Evolutionary conservation across 208 protist genomes (phyloP).

Genomic region (Balamuthia mandrillaris): DNA sequence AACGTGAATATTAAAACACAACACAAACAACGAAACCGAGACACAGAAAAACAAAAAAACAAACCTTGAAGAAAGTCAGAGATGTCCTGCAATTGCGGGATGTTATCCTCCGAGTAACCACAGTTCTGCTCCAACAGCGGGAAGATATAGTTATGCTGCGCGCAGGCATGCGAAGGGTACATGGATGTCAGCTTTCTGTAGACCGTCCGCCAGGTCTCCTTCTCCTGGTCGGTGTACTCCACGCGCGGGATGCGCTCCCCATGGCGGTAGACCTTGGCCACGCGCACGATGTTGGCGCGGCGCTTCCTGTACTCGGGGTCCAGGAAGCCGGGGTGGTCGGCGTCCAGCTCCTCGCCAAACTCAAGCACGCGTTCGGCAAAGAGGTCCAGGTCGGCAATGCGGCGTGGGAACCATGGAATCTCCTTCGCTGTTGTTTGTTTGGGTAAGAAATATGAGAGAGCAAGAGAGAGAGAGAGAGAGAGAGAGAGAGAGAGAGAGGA

Average conservation of each 20-base stretch:
- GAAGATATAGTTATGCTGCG: conserved; percentile 87
- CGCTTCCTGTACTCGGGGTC: conserved; percentile 87
- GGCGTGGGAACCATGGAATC: conserved; percentile 68
- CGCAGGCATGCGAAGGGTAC: conserved; percentile 87
- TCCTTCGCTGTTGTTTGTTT: no score
- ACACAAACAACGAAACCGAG: not conserved
- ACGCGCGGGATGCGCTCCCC: conserved; percentile 82
- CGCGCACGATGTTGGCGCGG: conserved; percentile 61
- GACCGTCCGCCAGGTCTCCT: conserved; percentile 76
- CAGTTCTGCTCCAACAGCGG: conserved; percentile 87
- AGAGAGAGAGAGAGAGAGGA: not conserved
- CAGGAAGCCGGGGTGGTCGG: conserved; percentile 90
- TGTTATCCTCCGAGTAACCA: conserved; percentile 79
- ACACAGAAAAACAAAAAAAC: not conserved
- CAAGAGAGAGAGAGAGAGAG: not conserved
- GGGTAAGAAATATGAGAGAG: not conserved
- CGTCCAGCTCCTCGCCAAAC: conserved; percentile 80
- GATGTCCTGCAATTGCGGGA: conserved; percentile 91
- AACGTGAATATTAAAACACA: not conserved
- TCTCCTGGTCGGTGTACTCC: conserved; percentile 88
- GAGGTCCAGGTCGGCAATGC: conserved; percentile 77
- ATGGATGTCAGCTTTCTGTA: conserved; percentile 78
- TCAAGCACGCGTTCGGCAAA: conserved; percentile 82
- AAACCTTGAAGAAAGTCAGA: conserved; percentile 82
- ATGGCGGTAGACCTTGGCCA: conserved; percentile 2